These are phyloP conservation scores for Hypoxylon sp. DNA, from an alignment of 2,329 filamentous ascomycete species.

Conservation along the genomic window DNA sequence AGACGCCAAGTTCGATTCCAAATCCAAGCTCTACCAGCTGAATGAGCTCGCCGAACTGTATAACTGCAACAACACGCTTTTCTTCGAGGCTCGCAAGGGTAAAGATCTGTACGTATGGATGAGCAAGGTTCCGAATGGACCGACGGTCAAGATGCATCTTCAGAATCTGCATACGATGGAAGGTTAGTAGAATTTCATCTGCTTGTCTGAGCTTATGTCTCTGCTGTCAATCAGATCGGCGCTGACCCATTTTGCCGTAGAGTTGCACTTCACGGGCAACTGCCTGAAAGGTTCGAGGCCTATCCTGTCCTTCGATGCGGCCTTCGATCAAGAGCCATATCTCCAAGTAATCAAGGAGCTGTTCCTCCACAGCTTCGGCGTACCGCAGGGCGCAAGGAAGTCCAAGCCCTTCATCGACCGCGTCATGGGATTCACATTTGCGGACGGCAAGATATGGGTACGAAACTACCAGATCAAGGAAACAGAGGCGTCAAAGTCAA, in stretches of 20 bases:
- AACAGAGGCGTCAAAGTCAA: conserved; percentile 67
- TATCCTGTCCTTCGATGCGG: conserved; percentile 87
- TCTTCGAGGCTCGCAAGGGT: conserved; percentile 93
- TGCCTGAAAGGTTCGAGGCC: conserved; percentile 93
- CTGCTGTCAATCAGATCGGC: not conserved
- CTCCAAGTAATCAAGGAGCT: conserved; percentile 87
- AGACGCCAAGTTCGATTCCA: conserved; percentile 96
- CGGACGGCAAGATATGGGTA: conserved; percentile 95
- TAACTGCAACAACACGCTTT: conserved; percentile 94
- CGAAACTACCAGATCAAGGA: conserved; percentile 94
- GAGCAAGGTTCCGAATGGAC: conserved; percentile 83
- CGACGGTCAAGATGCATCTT: conserved; percentile 72
- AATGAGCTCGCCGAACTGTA: conserved; percentile 81
- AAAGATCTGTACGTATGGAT: conserved; percentile 96
- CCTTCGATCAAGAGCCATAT: conserved; percentile 83
- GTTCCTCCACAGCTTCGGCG: conserved; percentile 88
- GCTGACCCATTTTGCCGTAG: conserved; percentile 48
- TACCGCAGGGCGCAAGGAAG: conserved; percentile 86
- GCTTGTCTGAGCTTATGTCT: not conserved
- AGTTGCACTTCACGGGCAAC: conserved; percentile 96
- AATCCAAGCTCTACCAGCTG: conserved; percentile 83
- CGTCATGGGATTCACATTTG: conserved; percentile 89
- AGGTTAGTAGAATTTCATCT: conserved; percentile 16
- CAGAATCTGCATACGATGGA: conserved; percentile 64
- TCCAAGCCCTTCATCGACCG: conserved; percentile 97